Conservation (phyloP, 192 early-diverging fungal species). For the Thoreauomyces humboldtii region DNA sequence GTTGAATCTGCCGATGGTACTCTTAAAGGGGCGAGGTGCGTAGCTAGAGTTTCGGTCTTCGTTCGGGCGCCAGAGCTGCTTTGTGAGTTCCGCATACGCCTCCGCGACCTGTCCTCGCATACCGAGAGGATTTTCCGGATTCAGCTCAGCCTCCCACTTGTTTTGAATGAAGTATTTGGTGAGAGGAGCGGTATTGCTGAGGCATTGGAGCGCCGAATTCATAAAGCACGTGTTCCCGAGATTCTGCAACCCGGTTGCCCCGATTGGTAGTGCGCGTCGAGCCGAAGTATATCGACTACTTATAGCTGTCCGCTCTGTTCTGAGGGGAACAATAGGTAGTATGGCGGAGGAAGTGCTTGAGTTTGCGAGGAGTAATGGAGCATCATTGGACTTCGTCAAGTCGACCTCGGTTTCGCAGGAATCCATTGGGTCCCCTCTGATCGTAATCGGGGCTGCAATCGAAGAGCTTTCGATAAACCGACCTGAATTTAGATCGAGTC, state of each 20-base stretch:
- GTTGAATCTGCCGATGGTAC: slow-evolving; percentile 58
- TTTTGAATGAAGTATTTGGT: slow-evolving; percentile 41
- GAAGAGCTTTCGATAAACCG: no score
- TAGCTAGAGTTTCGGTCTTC: slow-evolving; percentile 37
- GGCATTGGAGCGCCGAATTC: slow-evolving; percentile 89
- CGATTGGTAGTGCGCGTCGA: slow-evolving; percentile 3
- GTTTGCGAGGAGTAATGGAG: neutral
- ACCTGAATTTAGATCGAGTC: no score
- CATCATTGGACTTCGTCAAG: no score
- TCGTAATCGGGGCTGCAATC: no score
- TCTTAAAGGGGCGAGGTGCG: slow-evolving; percentile 78
- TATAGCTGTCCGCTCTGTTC: neutral
- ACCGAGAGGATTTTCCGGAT: slow-evolving; percentile 68
- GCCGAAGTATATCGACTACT: neutral
- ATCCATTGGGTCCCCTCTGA: no score
- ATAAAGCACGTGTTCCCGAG: slow-evolving; percentile 93
- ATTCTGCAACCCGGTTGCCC: slow-evolving; percentile 64
- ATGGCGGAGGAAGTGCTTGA: neutral
- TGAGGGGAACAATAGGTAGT: neutral
- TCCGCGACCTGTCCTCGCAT: slow-evolving; percentile 69
- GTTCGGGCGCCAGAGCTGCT: slow-evolving; percentile 35
- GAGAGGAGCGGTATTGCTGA: slow-evolving; percentile 62
- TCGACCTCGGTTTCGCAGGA: no score
- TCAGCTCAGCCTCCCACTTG: slow-evolving; percentile 60
- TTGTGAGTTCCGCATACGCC: slow-evolving; percentile 63